Percentiles rank a stretch among this genome's conserved stretches.
These are phyloP conservation scores for Akebia trifoliata DNA, from an alignment of 164 flowering plant genomes.

Conservation along the genomic window DNA sequence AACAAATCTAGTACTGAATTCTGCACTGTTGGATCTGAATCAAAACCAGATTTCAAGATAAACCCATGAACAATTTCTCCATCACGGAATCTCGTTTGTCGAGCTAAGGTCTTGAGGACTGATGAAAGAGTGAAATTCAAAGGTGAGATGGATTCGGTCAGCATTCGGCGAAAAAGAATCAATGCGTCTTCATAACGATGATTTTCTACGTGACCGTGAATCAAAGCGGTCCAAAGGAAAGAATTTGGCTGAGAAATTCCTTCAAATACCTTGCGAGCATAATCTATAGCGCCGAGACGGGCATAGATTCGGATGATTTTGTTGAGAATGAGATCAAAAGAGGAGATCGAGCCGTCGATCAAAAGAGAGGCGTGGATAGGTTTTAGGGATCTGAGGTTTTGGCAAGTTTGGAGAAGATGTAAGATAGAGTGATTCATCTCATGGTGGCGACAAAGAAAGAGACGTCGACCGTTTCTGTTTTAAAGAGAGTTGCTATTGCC, in stretches of 20 bases:
- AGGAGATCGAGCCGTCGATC: constrained; percentile 12
- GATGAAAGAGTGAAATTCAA: constrained; percentile 33
- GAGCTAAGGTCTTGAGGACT: constrained; percentile 28
- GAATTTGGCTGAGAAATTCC: constrained; percentile 31
- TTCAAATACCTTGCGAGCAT: constrained; percentile 33
- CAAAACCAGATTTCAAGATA: constrained; percentile 26
- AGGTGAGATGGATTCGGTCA: constrained; percentile 13
- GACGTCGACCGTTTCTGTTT: constrained; percentile 2
- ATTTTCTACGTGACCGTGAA: constrained; percentile 36
- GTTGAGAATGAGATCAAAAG: constrained; percentile 28
- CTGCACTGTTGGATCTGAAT: constrained; percentile 29
- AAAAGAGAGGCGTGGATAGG: constrained; percentile 30
- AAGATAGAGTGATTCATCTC: constrained; percentile 25
- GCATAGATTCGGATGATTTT: constrained; percentile 23
- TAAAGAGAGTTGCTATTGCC: too few relatives aligned
- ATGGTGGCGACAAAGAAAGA: constrained; percentile 25
- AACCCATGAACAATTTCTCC: constrained; percentile 32
- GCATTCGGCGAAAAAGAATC: constrained; percentile 22
- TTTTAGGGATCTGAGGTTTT: constrained; percentile 23
- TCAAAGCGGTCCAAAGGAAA: constrained; percentile 34
- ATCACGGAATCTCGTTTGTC: constrained; percentile 16
- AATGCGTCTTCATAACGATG: constrained; percentile 20
- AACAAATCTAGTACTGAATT: constrained; percentile 33
- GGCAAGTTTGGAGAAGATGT: constrained; percentile 18
- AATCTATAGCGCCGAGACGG: constrained; percentile 17